Conservation (phyloP, 2,329 filamentous ascomycete genomes). For the Amauroascus niger region DNA sequence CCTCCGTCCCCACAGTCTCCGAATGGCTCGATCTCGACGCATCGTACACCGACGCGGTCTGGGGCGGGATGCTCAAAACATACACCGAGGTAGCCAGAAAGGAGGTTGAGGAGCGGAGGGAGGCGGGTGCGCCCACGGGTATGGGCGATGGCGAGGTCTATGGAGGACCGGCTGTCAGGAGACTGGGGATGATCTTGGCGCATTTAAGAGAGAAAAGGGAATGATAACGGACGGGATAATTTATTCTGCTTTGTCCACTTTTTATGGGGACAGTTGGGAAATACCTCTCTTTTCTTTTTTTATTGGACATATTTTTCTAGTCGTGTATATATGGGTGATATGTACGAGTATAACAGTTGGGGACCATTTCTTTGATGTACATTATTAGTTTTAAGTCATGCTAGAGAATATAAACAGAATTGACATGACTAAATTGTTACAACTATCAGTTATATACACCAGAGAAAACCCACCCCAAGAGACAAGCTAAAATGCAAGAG, state of each 20-base stretch:
- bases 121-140: not conserved
- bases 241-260: too few relatives aligned
- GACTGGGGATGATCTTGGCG: constrained; percentile 16
- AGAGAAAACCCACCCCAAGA: constrained; percentile 4
- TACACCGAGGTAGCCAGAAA: constrained; percentile 15
- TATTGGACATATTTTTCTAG: too few relatives aligned
- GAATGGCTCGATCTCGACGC: constrained; percentile 18
- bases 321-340: not conserved
- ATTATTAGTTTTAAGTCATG: too few relatives aligned
- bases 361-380: not conserved
- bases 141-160: constrained; percentile 1
- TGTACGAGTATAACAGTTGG: too few relatives aligned
- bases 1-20: constrained; percentile 14
- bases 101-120: constrained; percentile 14
- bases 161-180: constrained; percentile 17
- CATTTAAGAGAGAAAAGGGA: constrained; percentile 14
- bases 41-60: constrained; percentile 17
- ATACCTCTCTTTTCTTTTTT: not conserved
- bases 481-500: constrained; percentile 4
- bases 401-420: not conserved
- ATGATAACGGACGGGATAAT: too few relatives aligned
- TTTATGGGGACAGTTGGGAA: too few relatives aligned
- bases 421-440: not conserved
- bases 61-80: constrained; percentile 15
- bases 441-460: not conserved